A percentile compares a stretch with the other conserved stretches of the same genome.
These are phyloP conservation scores for Suhomyces anneliseae DNA, from an alignment of 1,139 yeast species.

Conservation along the genomic window DNA sequence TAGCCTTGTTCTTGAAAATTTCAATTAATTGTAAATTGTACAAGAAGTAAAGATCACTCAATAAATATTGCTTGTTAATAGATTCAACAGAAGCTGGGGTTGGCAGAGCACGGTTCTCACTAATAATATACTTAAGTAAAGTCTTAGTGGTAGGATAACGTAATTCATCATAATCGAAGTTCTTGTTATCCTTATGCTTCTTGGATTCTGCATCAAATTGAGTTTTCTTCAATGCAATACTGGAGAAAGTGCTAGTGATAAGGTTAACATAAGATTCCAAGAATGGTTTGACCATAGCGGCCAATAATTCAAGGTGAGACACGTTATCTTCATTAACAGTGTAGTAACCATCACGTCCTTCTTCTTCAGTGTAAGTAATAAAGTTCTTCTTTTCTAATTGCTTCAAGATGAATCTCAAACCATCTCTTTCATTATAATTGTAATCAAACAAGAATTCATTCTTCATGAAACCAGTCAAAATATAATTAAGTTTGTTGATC, in stretches of 20 bases:
- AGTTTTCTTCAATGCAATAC: constrained; percentile 6
- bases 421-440: constrained; percentile 34
- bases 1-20: constrained; percentile 45
- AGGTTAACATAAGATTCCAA: constrained; percentile 40
- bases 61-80: constrained; percentile 45
- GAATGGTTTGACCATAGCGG: constrained; percentile 40
- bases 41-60: constrained; percentile 43
- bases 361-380: constrained; percentile 14
- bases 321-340: constrained; percentile 23
- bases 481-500: constrained; percentile 32
- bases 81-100: constrained; percentile 28
- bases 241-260: constrained; percentile 22
- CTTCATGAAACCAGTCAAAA: constrained; percentile 42
- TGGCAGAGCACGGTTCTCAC: constrained; percentile 7
- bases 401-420: constrained; percentile 31
- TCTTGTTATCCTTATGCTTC: constrained; percentile 6
- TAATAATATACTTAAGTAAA: constrained; percentile 26
- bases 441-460: constrained; percentile 49
- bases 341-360: constrained; percentile 19
- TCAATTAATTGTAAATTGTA: constrained; percentile 36
- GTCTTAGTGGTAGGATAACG: constrained; percentile 42
- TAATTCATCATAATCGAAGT: constrained; percentile 19
- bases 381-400: constrained; percentile 23
- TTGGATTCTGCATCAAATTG: constrained; percentile 4
- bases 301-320: constrained; percentile 25